A percentile compares a stretch with the other conserved stretches of the same genome.
phyloP scores from a whole-genome alignment of 2,329 filamentous ascomycete species.

The Teratosphaeria pseudoeucalypti region DNA sequence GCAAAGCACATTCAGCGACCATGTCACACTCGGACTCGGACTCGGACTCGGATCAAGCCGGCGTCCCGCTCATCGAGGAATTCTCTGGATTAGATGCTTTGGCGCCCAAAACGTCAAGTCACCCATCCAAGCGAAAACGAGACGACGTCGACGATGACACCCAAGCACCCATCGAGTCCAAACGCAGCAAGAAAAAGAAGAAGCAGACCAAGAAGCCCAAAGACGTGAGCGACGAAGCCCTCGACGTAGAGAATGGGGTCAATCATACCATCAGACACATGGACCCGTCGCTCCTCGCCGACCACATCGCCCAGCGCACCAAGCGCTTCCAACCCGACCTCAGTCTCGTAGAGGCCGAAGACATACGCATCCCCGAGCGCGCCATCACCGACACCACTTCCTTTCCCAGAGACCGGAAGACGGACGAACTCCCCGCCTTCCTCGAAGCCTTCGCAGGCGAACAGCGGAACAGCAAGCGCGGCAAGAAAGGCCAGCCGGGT shows the following conservation, averaged over 20 bases:
- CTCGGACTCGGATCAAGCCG: constrained; percentile 23
- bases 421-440: constrained; percentile 68
- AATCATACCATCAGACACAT: constrained; percentile 74
- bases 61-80: constrained; percentile 35
- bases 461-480: constrained; percentile 28
- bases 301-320: constrained; percentile 73
- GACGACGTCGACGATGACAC: constrained; percentile 23
- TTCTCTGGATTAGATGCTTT: constrained; percentile 23
- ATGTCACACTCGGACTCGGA: constrained; percentile 24
- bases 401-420: constrained; percentile 55
- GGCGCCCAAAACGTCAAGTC: constrained; percentile 12
- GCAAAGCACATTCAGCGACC: background rate
- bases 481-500: background rate
- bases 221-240: constrained; percentile 43
- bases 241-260: constrained; percentile 44
- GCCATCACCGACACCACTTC: constrained; percentile 71
- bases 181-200: constrained; percentile 16
- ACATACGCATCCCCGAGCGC: constrained; percentile 69
- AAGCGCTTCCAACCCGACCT: constrained; percentile 69
- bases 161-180: constrained; percentile 4
- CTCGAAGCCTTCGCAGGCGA: constrained; percentile 45
- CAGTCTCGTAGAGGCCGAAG: constrained; percentile 73
- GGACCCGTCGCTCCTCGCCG: constrained; percentile 72
- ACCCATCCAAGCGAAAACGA: constrained; percentile 33
- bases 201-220: constrained; percentile 46